These are phyloP conservation scores for Rheum nobile DNA, from an alignment of 148 eudicot genomes.

Conservation along the genomic window DNA sequence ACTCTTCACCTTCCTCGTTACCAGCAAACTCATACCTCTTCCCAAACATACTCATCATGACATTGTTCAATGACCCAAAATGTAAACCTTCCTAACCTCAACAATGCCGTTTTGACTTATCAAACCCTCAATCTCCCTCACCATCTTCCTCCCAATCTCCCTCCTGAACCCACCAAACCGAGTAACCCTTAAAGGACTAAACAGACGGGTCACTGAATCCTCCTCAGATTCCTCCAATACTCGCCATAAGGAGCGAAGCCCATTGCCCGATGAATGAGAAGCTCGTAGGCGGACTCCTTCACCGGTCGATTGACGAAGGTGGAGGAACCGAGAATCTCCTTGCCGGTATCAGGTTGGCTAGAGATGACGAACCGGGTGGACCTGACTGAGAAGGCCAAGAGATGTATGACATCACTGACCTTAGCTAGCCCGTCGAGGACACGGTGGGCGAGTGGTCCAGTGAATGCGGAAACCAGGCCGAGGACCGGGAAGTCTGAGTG, in stretches of 20 bases:
- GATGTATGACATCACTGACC: conserved; percentile 11
- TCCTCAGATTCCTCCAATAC: conserved; percentile 66
- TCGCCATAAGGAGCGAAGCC: conserved; percentile 88
- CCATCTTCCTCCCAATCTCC: conserved; percentile 39
- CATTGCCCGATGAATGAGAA: conserved; percentile 76
- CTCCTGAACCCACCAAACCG: conserved; percentile 30
- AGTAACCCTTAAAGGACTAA: conserved; percentile 39
- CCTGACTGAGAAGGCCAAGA: conserved; percentile 87
- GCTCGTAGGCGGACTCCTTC: conserved; percentile 78
- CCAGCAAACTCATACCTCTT: conserved; percentile 27
- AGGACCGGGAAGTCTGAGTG: conserved; percentile 58
- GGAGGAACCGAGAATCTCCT: conserved; percentile 50
- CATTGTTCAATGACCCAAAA: conserved; percentile 69
- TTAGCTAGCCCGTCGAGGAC: conserved; percentile 22
- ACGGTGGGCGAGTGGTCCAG: conserved; percentile 37
- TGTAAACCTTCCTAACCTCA: conserved; percentile 46
- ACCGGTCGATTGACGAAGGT: conserved; percentile 77
- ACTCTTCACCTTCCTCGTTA: conserved; percentile 11
- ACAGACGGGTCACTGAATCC: conserved; percentile 62
- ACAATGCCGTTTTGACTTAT: conserved; percentile 27
- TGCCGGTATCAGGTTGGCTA: conserved; percentile 54
- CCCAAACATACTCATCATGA: conserved; percentile 85
- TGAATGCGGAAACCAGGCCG: conserved; percentile 38
- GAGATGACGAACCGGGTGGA: conserved; percentile 62
- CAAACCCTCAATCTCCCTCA: conserved; percentile 5